phyloP scores from a whole-genome alignment of 768 basidiomycete species.

The Trametes coccinea region DNA sequence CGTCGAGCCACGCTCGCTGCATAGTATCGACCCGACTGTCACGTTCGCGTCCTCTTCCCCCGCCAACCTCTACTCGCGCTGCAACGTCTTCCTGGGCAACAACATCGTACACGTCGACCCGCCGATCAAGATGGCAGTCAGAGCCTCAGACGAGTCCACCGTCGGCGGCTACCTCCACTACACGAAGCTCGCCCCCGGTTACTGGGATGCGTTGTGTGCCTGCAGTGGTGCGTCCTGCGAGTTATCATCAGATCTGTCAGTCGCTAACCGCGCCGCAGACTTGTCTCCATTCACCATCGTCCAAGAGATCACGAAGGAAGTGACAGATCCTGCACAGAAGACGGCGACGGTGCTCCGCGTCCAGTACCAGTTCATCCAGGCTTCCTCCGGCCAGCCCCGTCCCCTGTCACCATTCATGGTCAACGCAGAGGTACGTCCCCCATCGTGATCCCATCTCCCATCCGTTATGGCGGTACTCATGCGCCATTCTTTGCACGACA shows the following conservation, averaged over 20 bases:
- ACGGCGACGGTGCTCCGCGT: constrained; percentile 3
- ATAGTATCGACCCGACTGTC: constrained; percentile 64
- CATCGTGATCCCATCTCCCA: not conserved
- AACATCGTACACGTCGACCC: constrained; percentile 53
- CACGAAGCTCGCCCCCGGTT: constrained; percentile 60
- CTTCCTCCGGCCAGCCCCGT: constrained; percentile 1
- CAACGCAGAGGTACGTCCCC: constrained; percentile 3
- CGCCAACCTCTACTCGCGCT: constrained; percentile 54
- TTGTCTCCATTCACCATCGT: constrained; percentile 65
- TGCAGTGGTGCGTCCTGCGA: constrained; percentile 47
- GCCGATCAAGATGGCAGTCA: constrained; percentile 27
- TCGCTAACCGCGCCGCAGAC: constrained; percentile 42
- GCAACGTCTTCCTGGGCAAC: constrained; percentile 53
- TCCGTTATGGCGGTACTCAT: not conserved
- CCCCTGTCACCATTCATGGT: constrained; percentile 19
- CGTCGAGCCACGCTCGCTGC: constrained; percentile 50
- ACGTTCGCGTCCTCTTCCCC: constrained; percentile 55
- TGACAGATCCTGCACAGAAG: constrained; percentile 2
- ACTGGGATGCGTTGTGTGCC: constrained; percentile 60
- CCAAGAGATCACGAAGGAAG: constrained; percentile 50
- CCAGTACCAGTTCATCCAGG: constrained; percentile 17
- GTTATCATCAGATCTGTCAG: constrained; percentile 12
- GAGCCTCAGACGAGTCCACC: constrained; percentile 18
- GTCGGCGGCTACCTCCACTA: constrained; percentile 48
- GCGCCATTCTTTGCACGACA: not conserved